These are phyloP conservation scores for Phlebiopsis gigantea DNA, from an alignment of 768 basidiomycete species.

Conservation along the genomic window DNA sequence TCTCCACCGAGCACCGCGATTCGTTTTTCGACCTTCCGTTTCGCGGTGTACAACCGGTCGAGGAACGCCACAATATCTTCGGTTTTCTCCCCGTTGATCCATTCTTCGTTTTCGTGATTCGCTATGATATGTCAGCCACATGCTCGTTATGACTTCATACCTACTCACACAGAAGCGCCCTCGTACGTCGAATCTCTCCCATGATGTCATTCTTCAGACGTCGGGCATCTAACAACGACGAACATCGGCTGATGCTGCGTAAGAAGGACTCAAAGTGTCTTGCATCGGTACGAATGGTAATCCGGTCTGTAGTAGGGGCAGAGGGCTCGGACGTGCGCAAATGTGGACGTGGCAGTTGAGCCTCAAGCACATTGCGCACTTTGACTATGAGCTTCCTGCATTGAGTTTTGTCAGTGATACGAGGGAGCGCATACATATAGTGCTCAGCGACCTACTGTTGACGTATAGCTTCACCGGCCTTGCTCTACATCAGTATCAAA, in stretches of 20 bases:
- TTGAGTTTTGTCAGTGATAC: neutral
- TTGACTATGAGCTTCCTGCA: slow-evolving; percentile 78
- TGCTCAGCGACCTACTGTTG: slow-evolving; percentile 58
- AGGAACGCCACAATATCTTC: slow-evolving; percentile 85
- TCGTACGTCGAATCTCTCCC: slow-evolving; percentile 83
- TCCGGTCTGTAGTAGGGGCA: slow-evolving; percentile 52
- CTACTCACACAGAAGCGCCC: slow-evolving; percentile 56
- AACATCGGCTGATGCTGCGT: slow-evolving; percentile 74
- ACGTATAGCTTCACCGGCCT: slow-evolving; percentile 67
- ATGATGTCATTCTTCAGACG: slow-evolving; percentile 89
- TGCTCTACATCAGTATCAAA: slow-evolving; percentile 1
- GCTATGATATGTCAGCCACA: slow-evolving; percentile 34
- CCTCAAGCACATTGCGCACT: slow-evolving; percentile 79
- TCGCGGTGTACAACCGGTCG: slow-evolving; percentile 85
- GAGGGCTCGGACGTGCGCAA: slow-evolving; percentile 35
- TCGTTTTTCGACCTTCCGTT: slow-evolving; percentile 79
- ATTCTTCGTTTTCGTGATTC: slow-evolving; percentile 82
- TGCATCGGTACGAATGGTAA: slow-evolving; percentile 75
- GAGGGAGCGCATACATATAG: slow-evolving; percentile 6
- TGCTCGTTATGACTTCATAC: neutral
- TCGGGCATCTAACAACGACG: slow-evolving; percentile 83
- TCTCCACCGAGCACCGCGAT: slow-evolving; percentile 76
- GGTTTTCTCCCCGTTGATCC: slow-evolving; percentile 82
- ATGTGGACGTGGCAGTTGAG: slow-evolving; percentile 60
- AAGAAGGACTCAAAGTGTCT: slow-evolving; percentile 91